Conservation (phyloP, 169 alveolate genomes). For the Cryptosporidium canis region DNA sequence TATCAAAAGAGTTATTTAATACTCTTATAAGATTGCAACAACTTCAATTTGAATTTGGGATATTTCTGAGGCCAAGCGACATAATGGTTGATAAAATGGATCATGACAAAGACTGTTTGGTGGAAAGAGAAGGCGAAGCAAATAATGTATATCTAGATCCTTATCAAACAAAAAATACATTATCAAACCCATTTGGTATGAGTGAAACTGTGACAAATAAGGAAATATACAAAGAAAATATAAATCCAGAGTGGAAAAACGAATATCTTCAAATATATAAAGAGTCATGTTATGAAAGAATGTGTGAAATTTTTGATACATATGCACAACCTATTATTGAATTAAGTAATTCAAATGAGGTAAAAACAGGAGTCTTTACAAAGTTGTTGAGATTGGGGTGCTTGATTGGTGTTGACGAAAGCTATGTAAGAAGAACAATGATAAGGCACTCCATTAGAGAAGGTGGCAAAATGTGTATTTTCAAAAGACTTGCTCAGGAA, state of each 20-base stretch:
- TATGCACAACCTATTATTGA: background rate
- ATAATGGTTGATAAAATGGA: constrained; percentile 36
- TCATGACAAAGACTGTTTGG: background rate
- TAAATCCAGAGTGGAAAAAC: constrained; percentile 21
- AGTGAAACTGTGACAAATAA: background rate
- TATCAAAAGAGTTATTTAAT: constrained; percentile 34
- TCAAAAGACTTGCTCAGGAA: constrained; percentile 28
- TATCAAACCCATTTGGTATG: background rate
- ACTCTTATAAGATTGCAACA: constrained; percentile 27
- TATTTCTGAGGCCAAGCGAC: constrained; percentile 54
- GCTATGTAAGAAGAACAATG: constrained; percentile 35
- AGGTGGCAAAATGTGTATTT: constrained; percentile 1
- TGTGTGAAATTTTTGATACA: constrained; percentile 30
- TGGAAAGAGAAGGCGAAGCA: background rate
- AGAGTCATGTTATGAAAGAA: constrained; percentile 2
- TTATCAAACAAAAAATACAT: background rate
- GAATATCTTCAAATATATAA: constrained; percentile 3
- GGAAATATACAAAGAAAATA: background rate
- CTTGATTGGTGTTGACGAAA: constrained; percentile 62
- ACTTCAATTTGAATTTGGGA: constrained; percentile 41
- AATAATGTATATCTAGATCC: background rate
- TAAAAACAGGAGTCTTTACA: constrained; percentile 33
- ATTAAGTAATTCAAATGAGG: background rate
- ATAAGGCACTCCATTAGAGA: constrained; percentile 16
- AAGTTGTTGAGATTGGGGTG: constrained; percentile 44